Evolutionary conservation across 345 rosid species (phyloP).

Genomic region (Brassica juncea): DNA sequence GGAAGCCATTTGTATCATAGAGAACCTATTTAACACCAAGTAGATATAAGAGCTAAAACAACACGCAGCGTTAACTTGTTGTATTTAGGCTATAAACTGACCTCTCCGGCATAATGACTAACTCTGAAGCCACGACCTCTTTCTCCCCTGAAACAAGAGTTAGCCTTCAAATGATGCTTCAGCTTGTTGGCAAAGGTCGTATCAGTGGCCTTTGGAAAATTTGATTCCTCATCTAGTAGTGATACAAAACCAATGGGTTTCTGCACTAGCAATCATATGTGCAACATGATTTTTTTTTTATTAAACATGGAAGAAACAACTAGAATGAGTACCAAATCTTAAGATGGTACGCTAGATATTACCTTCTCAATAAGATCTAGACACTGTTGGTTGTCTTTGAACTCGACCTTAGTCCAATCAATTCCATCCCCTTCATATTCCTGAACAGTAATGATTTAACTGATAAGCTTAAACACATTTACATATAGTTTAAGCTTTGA

Average conservation of each 20-base stretch:
- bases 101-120: constrained; percentile 91
- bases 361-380: constrained; percentile 90
- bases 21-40: constrained; percentile 32
- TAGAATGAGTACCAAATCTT: not conserved
- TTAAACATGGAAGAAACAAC: not conserved
- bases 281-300: not conserved
- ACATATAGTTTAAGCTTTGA: not conserved
- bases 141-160: constrained; percentile 73
- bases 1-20: constrained; percentile 80
- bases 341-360: not conserved
- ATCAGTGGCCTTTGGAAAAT: constrained; percentile 79
- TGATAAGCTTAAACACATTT: not conserved
- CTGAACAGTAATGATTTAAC: constrained; percentile 39
- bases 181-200: constrained; percentile 81
- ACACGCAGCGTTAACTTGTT: not conserved
- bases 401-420: constrained; percentile 85
- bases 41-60: constrained; percentile 2
- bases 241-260: constrained; percentile 82
- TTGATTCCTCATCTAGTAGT: constrained; percentile 85
- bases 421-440: constrained; percentile 85
- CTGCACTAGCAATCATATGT: constrained; percentile 50
- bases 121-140: constrained; percentile 73
- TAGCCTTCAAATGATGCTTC: constrained; percentile 65
- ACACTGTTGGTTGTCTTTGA: constrained; percentile 87
- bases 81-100: constrained; percentile 35